These are phyloP conservation scores for Acacia confusa DNA, from an alignment of 306 rosid species.

Conservation along the genomic window DNA sequence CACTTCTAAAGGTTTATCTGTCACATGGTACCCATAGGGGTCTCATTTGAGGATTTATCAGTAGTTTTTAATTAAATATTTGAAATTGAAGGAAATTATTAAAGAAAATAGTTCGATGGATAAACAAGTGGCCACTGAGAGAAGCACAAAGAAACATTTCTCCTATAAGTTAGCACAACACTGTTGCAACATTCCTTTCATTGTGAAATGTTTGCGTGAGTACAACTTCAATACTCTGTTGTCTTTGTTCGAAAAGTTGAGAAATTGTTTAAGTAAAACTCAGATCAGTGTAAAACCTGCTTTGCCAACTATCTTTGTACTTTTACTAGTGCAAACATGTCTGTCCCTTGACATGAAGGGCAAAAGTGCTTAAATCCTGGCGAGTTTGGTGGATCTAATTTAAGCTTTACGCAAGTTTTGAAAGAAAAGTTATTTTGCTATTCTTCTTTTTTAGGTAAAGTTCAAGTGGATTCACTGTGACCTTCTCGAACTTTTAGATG, in stretches of 20 bases:
- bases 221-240: not conserved
- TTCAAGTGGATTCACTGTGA: slow-evolving; percentile 3
- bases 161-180: not conserved
- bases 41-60: slow-evolving; percentile 3
- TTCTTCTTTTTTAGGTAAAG: not conserved
- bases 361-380: not conserved
- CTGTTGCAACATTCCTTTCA: not conserved
- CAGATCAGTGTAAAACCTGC: not conserved
- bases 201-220: not conserved
- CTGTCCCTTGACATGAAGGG: not conserved
- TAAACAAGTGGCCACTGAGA: not conserved
- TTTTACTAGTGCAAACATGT: not conserved
- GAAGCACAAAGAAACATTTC: not conserved
- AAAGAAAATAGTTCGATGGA: not conserved
- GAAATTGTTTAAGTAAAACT: not conserved
- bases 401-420: not conserved
- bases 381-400: not conserved
- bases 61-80: slow-evolving; percentile 6
- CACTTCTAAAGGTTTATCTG: not conserved
- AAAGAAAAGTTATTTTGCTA: not conserved
- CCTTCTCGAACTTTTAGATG: slow-evolving; percentile 12
- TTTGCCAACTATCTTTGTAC: not conserved
- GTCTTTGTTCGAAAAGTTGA: not conserved
- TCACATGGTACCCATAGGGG: not conserved
- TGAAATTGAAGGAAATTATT: slow-evolving; percentile 7